Evolutionary conservation across 306 rosid species (phyloP).

Genomic region (Sicyos baderoa): DNA sequence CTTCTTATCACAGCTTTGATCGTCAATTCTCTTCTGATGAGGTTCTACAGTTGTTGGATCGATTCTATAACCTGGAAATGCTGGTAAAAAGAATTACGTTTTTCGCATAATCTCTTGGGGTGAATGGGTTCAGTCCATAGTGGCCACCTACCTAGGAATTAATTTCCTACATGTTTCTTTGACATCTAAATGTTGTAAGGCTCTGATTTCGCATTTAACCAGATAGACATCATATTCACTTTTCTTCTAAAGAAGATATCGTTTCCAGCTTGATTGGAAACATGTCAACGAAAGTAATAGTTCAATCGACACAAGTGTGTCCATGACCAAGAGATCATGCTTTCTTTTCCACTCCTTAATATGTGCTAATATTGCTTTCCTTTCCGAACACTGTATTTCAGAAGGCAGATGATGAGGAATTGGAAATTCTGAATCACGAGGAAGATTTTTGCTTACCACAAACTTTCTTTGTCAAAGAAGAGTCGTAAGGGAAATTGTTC

Average conservation of each 20-base stretch:
- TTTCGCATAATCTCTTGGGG: no score
- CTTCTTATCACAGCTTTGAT: conserved; percentile 51
- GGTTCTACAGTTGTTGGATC: conserved; percentile 84
- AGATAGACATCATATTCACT: background rate
- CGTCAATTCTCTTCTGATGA: conserved; percentile 79
- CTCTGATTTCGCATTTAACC: background rate
- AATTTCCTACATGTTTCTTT: no score
- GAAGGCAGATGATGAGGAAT: conserved; percentile 91
- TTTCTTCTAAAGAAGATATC: background rate
- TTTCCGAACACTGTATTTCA: conserved; percentile 24
- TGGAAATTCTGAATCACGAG: conserved; percentile 59
- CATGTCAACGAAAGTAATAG: background rate
- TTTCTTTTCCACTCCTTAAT: background rate
- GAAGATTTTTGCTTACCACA: conserved; percentile 86
- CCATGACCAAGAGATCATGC: no score
- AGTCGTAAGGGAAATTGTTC: conserved; percentile 27
- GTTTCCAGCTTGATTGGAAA: background rate
- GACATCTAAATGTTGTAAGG: no score
- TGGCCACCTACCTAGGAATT: no score
- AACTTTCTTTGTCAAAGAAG: conserved; percentile 71
- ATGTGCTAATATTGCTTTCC: conserved; percentile 13
- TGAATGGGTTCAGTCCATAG: no score
- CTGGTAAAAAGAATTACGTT: conserved; percentile 65
- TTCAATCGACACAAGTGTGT: no score
- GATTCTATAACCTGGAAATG: conserved; percentile 90